Conservation (phyloP, 306 rosid genomes). For the Castanea crenata region DNA sequence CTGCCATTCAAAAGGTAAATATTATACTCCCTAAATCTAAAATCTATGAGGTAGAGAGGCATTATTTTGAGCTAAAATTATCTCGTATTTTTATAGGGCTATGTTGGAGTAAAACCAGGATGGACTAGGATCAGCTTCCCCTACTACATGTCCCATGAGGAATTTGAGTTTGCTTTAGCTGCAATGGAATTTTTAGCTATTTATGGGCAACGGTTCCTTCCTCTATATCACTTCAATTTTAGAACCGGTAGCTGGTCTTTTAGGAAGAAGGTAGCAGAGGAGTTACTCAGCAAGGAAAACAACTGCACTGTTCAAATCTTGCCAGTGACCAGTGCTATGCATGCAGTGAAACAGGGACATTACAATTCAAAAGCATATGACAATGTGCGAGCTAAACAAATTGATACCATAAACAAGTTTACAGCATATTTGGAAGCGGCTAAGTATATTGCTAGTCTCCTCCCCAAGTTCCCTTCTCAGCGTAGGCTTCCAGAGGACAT, state of each 20-base stretch:
- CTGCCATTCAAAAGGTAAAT: conserved; percentile 59
- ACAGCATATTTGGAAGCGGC: conserved; percentile 44
- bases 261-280: conserved; percentile 42
- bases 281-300: conserved; percentile 28
- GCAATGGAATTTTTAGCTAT: conserved; percentile 75
- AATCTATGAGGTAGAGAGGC: neutral
- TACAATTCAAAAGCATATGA: neutral
- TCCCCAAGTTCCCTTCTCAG: conserved; percentile 60
- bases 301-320: conserved; percentile 15
- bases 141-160: conserved; percentile 68
- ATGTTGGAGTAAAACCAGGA: conserved; percentile 76
- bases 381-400: conserved; percentile 24
- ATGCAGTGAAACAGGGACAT: neutral
- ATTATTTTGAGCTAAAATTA: neutral
- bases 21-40: neutral
- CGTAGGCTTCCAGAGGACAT: conserved; percentile 39
- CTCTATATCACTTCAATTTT: conserved; percentile 55
- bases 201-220: conserved; percentile 75
- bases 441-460: conserved; percentile 39
- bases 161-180: conserved; percentile 65
- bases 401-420: conserved; percentile 16
- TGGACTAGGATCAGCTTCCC: conserved; percentile 92
- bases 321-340: conserved; percentile 5
- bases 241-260: conserved; percentile 61
- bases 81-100: conserved; percentile 41